Percentiles rank a stretch among this genome's conserved stretches.
These are phyloP conservation scores for Brasilioporus rufonigricans DNA, from an alignment of 768 basidiomycete species.

Conservation along the genomic window DNA sequence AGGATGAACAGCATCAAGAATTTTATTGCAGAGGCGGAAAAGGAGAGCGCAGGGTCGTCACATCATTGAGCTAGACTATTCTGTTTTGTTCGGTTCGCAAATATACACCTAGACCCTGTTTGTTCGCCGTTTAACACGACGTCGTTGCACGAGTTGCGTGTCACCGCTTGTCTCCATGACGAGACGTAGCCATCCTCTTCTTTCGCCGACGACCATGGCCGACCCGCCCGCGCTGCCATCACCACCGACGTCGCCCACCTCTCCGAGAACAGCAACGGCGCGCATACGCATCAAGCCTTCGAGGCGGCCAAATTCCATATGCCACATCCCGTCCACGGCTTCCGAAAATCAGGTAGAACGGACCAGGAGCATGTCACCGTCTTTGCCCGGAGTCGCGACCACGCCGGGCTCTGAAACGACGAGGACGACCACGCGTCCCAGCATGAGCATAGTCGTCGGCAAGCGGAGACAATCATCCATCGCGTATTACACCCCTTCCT, in stretches of 20 bases:
- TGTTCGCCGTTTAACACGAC: conserved; percentile 4
- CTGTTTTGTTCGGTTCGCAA: conserved; percentile 3
- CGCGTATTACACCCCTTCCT: conserved; percentile 27
- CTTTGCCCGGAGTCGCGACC: not conserved
- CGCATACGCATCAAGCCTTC: conserved; percentile 15
- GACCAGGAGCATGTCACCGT: conserved; percentile 5
- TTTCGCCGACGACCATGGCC: not conserved
- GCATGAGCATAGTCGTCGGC: not conserved
- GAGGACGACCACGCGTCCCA: no score
- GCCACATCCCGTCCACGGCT: not conserved
- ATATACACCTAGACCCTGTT: conserved; percentile 1
- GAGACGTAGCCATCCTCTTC: not conserved
- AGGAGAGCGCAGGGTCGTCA: conserved; percentile 51
- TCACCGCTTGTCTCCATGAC: not conserved
- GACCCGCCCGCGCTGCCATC: conserved; percentile 8
- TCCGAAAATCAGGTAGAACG: not conserved
- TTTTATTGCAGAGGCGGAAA: conserved; percentile 82
- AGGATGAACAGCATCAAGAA: conserved; percentile 71
- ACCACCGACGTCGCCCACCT: conserved; percentile 19
- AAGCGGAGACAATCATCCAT: conserved; percentile 30
- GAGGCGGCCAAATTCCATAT: conserved; percentile 1
- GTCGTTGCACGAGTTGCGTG: not conserved
- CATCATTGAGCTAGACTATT: conserved; percentile 27
- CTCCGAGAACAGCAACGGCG: conserved; percentile 6
- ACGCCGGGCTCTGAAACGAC: no score